phyloP scores from a whole-genome alignment of 495 filamentous ascomycete genomes.

The Podospora pseudoanserina region DNA sequence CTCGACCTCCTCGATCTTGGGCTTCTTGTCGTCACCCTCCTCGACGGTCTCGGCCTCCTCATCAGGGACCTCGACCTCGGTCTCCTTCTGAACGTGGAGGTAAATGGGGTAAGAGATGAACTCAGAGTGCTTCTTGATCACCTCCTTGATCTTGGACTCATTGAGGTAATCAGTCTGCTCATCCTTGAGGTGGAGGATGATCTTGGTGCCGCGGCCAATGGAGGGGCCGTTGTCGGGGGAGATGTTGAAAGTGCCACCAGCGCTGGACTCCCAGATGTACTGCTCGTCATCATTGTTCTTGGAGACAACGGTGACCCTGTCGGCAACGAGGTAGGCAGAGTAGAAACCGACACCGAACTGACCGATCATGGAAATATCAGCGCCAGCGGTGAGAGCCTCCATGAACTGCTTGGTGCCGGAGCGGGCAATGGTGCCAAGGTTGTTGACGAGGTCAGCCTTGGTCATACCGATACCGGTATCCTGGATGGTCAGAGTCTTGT shows the following conservation, averaged over 20 bases:
- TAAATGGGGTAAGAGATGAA: slow-evolving; percentile 99
- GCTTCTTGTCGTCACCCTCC: slow-evolving; percentile 73
- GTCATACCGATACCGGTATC: slow-evolving; percentile 99
- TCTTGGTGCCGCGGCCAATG: slow-evolving; percentile 92
- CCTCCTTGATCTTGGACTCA: slow-evolving; percentile 99
- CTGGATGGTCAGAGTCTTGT: slow-evolving; percentile 93
- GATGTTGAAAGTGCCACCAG: slow-evolving; percentile 96
- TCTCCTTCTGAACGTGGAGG: slow-evolving; percentile 98
- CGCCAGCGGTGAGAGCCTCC: slow-evolving; percentile 97
- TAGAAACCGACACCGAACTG: slow-evolving; percentile 99
- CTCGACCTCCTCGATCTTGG: slow-evolving; percentile 75
- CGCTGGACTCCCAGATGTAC: slow-evolving; percentile 98
- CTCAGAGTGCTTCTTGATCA: slow-evolving; percentile 99
- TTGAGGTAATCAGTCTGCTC: slow-evolving; percentile 98
- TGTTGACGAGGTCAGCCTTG: slow-evolving; percentile 99
- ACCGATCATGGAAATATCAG: slow-evolving; percentile 99
- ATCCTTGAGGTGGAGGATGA: slow-evolving; percentile 98
- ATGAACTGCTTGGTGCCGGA: slow-evolving; percentile 99
- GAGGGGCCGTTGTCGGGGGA: slow-evolving; percentile 84
- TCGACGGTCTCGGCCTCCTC: slow-evolving; percentile 80
- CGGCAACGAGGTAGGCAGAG: slow-evolving; percentile 98
- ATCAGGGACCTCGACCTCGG: slow-evolving; percentile 96
- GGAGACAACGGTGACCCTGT: slow-evolving; percentile 89
- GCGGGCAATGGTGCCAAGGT: slow-evolving; percentile 97
- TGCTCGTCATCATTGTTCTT: slow-evolving; percentile 99